Percentiles rank a stretch among this genome's conserved stretches.
These are phyloP conservation scores for Arabidopsis hybrid DNA, from an alignment of 441 rosid species.

Conservation along the genomic window DNA sequence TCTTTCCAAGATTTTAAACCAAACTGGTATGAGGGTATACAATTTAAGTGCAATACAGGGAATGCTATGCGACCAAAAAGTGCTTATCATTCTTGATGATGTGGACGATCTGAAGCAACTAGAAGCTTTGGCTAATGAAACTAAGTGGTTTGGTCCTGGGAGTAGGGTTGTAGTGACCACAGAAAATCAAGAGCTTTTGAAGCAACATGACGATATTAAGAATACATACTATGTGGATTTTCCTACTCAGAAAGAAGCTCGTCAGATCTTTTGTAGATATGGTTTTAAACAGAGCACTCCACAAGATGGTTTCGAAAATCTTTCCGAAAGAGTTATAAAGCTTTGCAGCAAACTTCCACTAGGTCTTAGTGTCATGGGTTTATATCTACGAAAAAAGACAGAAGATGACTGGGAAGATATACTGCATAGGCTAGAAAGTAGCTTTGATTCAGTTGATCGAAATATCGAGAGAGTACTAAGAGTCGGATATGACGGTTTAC, in stretches of 20 bases:
- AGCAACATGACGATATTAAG: neutral
- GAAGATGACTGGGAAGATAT: conserved; percentile 19
- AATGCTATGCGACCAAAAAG: conserved; percentile 14
- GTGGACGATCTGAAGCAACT: conserved; percentile 13
- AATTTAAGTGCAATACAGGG: conserved; percentile 26
- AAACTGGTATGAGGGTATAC: neutral
- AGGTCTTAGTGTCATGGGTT: conserved; percentile 36
- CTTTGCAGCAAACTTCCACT: conserved; percentile 36
- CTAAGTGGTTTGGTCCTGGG: conserved; percentile 28
- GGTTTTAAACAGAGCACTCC: conserved; percentile 23
- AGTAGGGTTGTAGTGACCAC: conserved; percentile 24
- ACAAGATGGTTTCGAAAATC: neutral
- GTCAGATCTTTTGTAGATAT: conserved; percentile 27
- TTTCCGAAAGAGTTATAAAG: neutral
- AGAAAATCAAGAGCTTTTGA: conserved; percentile 14
- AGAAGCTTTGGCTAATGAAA: conserved; percentile 5
- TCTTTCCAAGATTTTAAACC: conserved; percentile 6
- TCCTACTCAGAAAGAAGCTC: conserved; percentile 12
- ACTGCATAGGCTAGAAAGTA: neutral
- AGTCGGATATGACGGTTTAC: neutral
- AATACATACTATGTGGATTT: neutral
- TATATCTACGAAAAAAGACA: neutral
- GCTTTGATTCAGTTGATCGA: neutral
- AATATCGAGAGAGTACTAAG: neutral
- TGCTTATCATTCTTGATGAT: conserved; percentile 30